These are phyloP conservation scores for Juglanconis oblonga DNA, from an alignment of 2,329 filamentous ascomycete genomes.

Conservation along the genomic window DNA sequence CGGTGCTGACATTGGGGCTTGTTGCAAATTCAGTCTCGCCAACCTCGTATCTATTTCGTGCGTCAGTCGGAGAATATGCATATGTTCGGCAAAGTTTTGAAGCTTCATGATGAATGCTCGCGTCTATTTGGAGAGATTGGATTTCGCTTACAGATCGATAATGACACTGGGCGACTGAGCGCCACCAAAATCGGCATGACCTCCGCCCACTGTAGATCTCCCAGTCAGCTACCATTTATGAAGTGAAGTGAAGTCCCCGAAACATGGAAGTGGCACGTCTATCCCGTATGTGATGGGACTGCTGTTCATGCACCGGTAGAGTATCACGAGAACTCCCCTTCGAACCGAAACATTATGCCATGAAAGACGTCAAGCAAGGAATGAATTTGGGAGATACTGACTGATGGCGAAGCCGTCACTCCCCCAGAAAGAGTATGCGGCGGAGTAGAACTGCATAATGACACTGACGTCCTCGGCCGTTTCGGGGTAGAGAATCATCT, in stretches of 20 bases:
- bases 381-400: not conserved
- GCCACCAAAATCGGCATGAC: slow-evolving; percentile 13
- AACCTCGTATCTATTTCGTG: not conserved
- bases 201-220: slow-evolving; percentile 5
- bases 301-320: too few species aligned
- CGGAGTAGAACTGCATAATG: slow-evolving; percentile 15
- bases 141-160: slow-evolving; percentile 5
- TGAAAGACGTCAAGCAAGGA: not conserved
- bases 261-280: too few species aligned
- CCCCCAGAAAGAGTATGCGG: slow-evolving; percentile 8
- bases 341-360: too few species aligned
- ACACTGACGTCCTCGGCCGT: slow-evolving; percentile 6
- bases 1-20: slow-evolving; percentile 1
- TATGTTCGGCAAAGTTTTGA: not conserved
- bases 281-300: too few species aligned
- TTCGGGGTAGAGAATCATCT: slow-evolving; percentile 11
- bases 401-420: slow-evolving; percentile 13
- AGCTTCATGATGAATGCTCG: not conserved
- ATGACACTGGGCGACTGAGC: slow-evolving; percentile 11
- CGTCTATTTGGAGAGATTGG: not conserved
- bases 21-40: slow-evolving; percentile 2
- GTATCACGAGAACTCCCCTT: too few species aligned
- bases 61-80: not conserved
- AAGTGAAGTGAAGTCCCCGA: not conserved
- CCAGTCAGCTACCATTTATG: not conserved